Evolutionary conservation across 2,329 filamentous ascomycete genomes (phyloP).

Genomic region (Huntiella omanensis): DNA sequence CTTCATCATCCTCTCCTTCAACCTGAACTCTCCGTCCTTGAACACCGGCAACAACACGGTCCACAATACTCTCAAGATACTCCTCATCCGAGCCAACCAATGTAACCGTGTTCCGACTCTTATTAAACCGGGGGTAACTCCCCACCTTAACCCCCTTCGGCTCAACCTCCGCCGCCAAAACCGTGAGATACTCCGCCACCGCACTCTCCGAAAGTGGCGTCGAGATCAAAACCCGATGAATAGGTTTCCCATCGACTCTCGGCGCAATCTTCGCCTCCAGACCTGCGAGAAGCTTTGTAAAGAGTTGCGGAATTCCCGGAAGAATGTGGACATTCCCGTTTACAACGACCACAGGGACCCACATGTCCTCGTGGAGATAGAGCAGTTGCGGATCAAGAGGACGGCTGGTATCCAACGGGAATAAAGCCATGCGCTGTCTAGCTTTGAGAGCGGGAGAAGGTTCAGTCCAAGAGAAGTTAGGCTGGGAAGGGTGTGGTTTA

Average conservation of each 20-base stretch:
- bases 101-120: slow-evolving; percentile 74
- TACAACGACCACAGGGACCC: slow-evolving; percentile 78
- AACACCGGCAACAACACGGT: slow-evolving; percentile 48
- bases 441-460: slow-evolving; percentile 62
- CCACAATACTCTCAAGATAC: slow-evolving; percentile 59
- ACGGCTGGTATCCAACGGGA: slow-evolving; percentile 55
- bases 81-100: slow-evolving; percentile 59
- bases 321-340: slow-evolving; percentile 90
- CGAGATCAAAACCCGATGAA: slow-evolving; percentile 60
- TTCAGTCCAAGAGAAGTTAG: slow-evolving; percentile 66
- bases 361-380: slow-evolving; percentile 63
- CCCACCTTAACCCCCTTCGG: slow-evolving; percentile 75
- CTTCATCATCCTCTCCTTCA: slow-evolving; percentile 53
- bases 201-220: slow-evolving; percentile 77
- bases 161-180: slow-evolving; percentile 55
- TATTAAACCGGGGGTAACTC: slow-evolving; percentile 86
- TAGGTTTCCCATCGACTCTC: slow-evolving; percentile 56
- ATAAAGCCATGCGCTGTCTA: slow-evolving; percentile 74
- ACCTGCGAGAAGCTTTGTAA: slow-evolving; percentile 56
- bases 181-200: slow-evolving; percentile 65
- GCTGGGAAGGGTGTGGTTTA: slow-evolving; percentile 51
- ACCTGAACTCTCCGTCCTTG: slow-evolving; percentile 48
- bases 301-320: slow-evolving; percentile 73
- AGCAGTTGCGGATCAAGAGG: slow-evolving; percentile 53
- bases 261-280: slow-evolving; percentile 52